Conservation (phyloP, 2,329 filamentous ascomycete species). For the Colletotrichum sojae region DNA sequence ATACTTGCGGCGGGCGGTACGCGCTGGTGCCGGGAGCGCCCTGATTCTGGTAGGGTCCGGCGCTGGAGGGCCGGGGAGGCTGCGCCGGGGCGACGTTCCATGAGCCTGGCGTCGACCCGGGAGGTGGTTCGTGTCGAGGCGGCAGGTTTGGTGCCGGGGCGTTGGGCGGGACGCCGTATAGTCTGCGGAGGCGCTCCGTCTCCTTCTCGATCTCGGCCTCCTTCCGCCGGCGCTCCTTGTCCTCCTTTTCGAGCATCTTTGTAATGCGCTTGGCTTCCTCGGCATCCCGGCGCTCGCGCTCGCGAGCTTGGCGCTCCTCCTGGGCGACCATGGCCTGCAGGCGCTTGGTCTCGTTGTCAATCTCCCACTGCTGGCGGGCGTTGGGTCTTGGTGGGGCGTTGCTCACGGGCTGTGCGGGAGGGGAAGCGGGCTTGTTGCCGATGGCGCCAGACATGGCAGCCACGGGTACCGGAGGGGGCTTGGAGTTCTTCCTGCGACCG, state of each 20-base stretch:
- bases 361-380: conserved; percentile 55
- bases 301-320: conserved; percentile 67
- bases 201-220: conserved; percentile 80
- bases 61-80: conserved; percentile 41
- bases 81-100: conserved; percentile 33
- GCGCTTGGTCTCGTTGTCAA: conserved; percentile 84
- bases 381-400: conserved; percentile 47
- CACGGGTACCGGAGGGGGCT: conserved; percentile 49
- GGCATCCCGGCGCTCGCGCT: conserved; percentile 66
- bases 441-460: conserved; percentile 60
- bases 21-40: conserved; percentile 21
- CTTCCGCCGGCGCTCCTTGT: conserved; percentile 68
- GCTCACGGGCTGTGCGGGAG: conserved; percentile 43
- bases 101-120: conserved; percentile 9
- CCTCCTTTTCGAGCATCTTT: conserved; percentile 77
- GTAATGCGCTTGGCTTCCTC: conserved; percentile 69
- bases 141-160: conserved; percentile 54
- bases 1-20: conserved; percentile 45
- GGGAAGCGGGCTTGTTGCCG: conserved; percentile 45
- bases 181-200: conserved; percentile 81
- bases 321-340: conserved; percentile 69
- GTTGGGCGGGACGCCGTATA: conserved; percentile 70
- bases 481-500: conserved; percentile 60
- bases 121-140: conserved; percentile 42
- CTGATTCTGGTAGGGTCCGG: conserved; percentile 33